Evolutionary conservation across 2,329 filamentous ascomycete species (phyloP).

Genomic region (Grosmannia penicillata): DNA sequence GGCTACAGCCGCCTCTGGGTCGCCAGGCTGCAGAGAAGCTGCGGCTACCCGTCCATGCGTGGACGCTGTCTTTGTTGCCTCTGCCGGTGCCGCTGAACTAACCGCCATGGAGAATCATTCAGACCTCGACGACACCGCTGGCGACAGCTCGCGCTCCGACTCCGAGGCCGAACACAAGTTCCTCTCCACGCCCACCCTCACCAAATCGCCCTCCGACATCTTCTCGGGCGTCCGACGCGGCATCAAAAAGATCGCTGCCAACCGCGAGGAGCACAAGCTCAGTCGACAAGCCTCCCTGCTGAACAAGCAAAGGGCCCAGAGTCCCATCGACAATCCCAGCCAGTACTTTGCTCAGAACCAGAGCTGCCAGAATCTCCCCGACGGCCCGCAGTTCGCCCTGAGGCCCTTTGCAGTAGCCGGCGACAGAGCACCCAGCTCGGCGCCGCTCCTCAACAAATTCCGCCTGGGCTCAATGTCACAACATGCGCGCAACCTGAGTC

Average conservation of each 20-base stretch:
- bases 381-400: conserved; percentile 16
- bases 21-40: too few species aligned
- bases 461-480: too few species aligned
- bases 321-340: conserved; percentile 5
- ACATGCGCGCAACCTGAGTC: conserved; percentile 39
- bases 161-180: conserved; percentile 25
- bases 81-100: conserved; percentile 13
- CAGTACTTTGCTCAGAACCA: too few species aligned
- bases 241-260: conserved; percentile 30
- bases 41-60: too few species aligned
- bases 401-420: too few species aligned
- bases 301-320: too few species aligned
- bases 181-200: conserved; percentile 16
- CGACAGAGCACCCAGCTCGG: too few species aligned
- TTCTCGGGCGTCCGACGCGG: conserved; percentile 37
- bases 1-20: too few species aligned
- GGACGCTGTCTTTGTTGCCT: too few species aligned
- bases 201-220: conserved; percentile 29
- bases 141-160: conserved; percentile 26
- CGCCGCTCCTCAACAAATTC: too few species aligned
- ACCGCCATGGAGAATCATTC: conserved; percentile 17
- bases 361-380: too few species aligned
- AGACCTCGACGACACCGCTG: conserved; percentile 16
- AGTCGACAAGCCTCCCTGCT: conserved; percentile 29
- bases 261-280: conserved; percentile 28